These are phyloP conservation scores for Aspergillus asperescens DNA, from an alignment of 495 filamentous ascomycete genomes.

Conservation along the genomic window DNA sequence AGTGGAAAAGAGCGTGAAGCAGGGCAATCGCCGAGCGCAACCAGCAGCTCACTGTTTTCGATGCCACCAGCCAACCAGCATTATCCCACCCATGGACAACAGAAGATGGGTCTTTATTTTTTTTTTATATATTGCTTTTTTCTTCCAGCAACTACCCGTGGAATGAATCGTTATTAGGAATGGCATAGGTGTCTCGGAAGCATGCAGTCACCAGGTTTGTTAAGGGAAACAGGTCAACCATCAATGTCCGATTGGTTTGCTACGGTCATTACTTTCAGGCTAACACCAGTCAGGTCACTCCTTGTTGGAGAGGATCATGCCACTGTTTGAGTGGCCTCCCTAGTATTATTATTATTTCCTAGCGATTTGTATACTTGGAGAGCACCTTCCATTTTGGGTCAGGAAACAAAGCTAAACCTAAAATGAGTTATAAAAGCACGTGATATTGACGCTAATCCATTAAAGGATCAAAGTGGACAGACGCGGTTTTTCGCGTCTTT, in stretches of 20 bases:
- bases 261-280: too few relatives aligned
- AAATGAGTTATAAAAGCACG: background rate
- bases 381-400: background rate
- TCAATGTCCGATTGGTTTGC: too few relatives aligned
- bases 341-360: too few relatives aligned
- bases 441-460: constrained; percentile 24
- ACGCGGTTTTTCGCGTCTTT: constrained; percentile 30
- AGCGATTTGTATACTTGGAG: background rate
- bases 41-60: too few relatives aligned
- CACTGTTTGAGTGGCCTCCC: too few relatives aligned
- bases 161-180: background rate
- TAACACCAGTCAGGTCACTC: too few relatives aligned
- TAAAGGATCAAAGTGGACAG: constrained; percentile 38
- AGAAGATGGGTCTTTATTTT: too few relatives aligned
- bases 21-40: background rate
- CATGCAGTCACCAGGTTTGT: constrained; percentile 3
- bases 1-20: too few relatives aligned
- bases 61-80: too few relatives aligned
- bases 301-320: too few relatives aligned
- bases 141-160: background rate
- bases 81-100: too few relatives aligned
- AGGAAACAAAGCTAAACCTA: background rate
- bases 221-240: background rate
- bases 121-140: background rate
- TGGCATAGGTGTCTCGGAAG: background rate